phyloP scores from a whole-genome alignment of 1,284 basidiomycete genomes.

The Melampsora americana region DNA sequence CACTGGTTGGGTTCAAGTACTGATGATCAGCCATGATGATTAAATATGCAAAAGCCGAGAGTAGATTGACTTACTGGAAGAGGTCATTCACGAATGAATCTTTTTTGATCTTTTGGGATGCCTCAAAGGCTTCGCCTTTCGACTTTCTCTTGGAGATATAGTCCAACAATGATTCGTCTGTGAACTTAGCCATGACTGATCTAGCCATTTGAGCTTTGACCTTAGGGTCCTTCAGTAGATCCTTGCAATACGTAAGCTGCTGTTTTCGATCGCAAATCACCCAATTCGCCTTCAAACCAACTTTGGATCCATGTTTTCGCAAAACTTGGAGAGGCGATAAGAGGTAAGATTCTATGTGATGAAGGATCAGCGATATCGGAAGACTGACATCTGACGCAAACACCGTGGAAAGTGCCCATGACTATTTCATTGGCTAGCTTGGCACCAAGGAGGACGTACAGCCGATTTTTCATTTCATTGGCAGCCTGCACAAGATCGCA shows the following conservation, averaged over 20 bases:
- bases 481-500: constrained; percentile 78
- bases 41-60: neutral
- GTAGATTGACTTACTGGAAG: constrained; percentile 45
- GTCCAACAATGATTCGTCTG: constrained; percentile 59
- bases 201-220: constrained; percentile 56
- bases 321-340: constrained; percentile 62
- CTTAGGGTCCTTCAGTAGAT: constrained; percentile 64
- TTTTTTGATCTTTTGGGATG: constrained; percentile 45
- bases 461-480: constrained; percentile 76
- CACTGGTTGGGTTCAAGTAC: constrained; percentile 56
- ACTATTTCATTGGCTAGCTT: constrained; percentile 63
- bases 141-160: constrained; percentile 79
- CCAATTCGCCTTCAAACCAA: constrained; percentile 8
- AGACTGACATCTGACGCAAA: constrained; percentile 69
- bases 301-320: constrained; percentile 1
- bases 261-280: constrained; percentile 9
- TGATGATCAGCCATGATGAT: constrained; percentile 54
- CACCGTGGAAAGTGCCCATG: constrained; percentile 73
- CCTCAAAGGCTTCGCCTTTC: constrained; percentile 62
- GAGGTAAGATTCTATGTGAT: constrained; percentile 71
- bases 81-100: constrained; percentile 44
- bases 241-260: constrained; percentile 59
- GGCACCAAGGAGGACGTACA: constrained; percentile 69
- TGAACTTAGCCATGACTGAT: constrained; percentile 1
- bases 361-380: constrained; percentile 65